Conservation (phyloP, 257 asterid genomes). For the Solanum habrochaites region DNA sequence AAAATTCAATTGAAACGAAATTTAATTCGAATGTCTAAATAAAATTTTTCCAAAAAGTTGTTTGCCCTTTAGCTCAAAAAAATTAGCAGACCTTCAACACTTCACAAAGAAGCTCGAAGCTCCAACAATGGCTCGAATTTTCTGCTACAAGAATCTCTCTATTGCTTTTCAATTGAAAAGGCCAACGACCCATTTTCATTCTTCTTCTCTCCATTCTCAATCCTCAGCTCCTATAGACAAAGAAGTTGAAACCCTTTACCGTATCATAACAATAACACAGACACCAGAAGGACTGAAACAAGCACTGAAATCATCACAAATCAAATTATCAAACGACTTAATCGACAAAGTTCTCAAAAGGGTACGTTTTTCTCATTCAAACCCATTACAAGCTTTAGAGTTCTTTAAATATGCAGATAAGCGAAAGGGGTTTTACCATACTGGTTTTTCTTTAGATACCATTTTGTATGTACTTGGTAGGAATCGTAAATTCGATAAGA, state of each 20-base stretch:
- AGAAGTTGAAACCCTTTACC: slow-evolving; percentile 40
- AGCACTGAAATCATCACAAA: slow-evolving; percentile 40
- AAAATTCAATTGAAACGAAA: too few species aligned
- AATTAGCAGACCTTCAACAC: not conserved
- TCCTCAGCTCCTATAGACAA: slow-evolving; percentile 10
- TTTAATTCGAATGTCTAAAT: too few species aligned
- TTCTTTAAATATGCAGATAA: slow-evolving; percentile 44
- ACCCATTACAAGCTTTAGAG: slow-evolving; percentile 59
- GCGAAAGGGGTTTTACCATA: slow-evolving; percentile 44
- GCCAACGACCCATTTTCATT: not conserved
- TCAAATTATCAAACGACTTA: slow-evolving; percentile 47
- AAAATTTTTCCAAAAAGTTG: rapidly evolving
- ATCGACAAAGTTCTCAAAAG: slow-evolving; percentile 62
- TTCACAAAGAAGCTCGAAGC: not conserved
- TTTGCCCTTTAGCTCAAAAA: not conserved
- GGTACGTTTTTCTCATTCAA: slow-evolving; percentile 79
- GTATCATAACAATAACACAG: slow-evolving; percentile 37
- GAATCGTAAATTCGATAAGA: slow-evolving; percentile 46
- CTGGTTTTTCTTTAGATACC: slow-evolving; percentile 59
- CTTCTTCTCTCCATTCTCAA: not conserved
- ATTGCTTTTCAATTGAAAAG: not conserved
- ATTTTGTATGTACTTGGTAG: slow-evolving; percentile 74
- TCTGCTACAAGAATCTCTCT: not conserved
- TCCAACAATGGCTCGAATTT: not conserved
- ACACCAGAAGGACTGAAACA: slow-evolving; percentile 39